A percentile compares a stretch with the other conserved stretches of the same genome.
These are phyloP conservation scores for Colletotrichum somersetense DNA, from an alignment of 2,329 filamentous ascomycete genomes.

Conservation along the genomic window DNA sequence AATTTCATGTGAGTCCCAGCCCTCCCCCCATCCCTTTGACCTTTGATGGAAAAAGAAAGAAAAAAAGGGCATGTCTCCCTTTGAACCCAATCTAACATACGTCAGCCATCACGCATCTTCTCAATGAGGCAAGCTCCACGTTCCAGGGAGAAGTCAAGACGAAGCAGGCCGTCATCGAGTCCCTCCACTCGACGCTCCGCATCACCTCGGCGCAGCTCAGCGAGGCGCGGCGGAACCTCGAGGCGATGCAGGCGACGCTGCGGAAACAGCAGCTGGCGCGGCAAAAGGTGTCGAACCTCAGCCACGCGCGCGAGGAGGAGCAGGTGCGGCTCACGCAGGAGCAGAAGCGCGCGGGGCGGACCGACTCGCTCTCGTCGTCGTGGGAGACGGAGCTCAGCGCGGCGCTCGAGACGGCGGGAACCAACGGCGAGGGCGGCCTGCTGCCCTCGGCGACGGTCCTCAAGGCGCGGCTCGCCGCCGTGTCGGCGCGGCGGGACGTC, in stretches of 20 bases:
- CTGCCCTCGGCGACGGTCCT: slow-evolving; percentile 73
- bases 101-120: slow-evolving; percentile 82
- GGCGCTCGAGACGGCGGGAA: slow-evolving; percentile 54
- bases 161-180: slow-evolving; percentile 87
- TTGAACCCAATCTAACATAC: slow-evolving; percentile 46
- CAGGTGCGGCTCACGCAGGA: slow-evolving; percentile 62
- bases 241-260: slow-evolving; percentile 75
- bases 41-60: too few relatives aligned
- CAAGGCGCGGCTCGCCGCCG: slow-evolving; percentile 76
- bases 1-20: slow-evolving; percentile 74
- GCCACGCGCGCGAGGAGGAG: slow-evolving; percentile 79
- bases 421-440: slow-evolving; percentile 54
- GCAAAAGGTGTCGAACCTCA: slow-evolving; percentile 83
- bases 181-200: slow-evolving; percentile 83
- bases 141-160: slow-evolving; percentile 85
- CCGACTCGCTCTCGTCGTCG: slow-evolving; percentile 61
- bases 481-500: slow-evolving; percentile 75
- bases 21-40: background rate
- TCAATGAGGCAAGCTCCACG: slow-evolving; percentile 81
- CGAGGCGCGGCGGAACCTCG: slow-evolving; percentile 80
- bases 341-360: slow-evolving; percentile 52
- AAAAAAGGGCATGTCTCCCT: background rate
- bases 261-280: slow-evolving; percentile 74
- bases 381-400: slow-evolving; percentile 69
- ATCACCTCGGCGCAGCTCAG: slow-evolving; percentile 83